Evolutionary conservation across 1,139 yeast genomes (phyloP).

Genomic region (Suhomyces anneliseae): DNA sequence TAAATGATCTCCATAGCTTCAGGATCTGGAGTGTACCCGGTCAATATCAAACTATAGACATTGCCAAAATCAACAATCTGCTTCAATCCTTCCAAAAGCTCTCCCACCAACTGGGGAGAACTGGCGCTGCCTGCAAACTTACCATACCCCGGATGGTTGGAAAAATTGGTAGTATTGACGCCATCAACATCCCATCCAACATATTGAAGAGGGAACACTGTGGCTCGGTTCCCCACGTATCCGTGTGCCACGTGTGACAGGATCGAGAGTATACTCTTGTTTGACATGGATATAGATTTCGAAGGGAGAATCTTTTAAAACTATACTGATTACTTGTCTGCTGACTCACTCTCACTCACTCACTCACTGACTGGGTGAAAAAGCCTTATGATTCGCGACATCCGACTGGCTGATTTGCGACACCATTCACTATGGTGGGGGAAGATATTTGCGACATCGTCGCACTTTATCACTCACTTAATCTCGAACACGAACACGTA

Average conservation of each 20-base stretch:
- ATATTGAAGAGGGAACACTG: constrained; percentile 72
- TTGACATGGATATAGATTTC: constrained; percentile 2
- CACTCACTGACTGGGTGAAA: background rate
- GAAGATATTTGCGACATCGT: background rate
- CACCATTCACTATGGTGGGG: background rate
- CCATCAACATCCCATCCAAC: constrained; percentile 86
- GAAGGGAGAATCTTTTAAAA: too few relatives aligned
- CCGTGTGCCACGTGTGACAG: constrained; percentile 89
- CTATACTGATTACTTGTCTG: background rate
- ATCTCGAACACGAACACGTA: constrained; percentile 3
- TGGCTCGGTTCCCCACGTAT: constrained; percentile 21
- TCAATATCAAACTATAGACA: constrained; percentile 59
- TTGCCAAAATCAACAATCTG: constrained; percentile 24
- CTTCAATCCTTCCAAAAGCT: constrained; percentile 26
- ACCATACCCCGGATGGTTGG: constrained; percentile 86
- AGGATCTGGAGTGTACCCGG: constrained; percentile 72
- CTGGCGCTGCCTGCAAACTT: constrained; percentile 25
- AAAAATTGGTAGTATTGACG: constrained; percentile 74
- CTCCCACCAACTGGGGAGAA: constrained; percentile 20
- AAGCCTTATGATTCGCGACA: background rate
- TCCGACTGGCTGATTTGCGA: background rate
- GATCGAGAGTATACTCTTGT: constrained; percentile 29
- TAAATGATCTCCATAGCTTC: constrained; percentile 51
- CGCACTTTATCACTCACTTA: background rate
- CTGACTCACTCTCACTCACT: background rate